A percentile compares a stretch with the other conserved stretches of the same genome.
Conservation (phyloP, 352 stramenopile genomes). For the Phytophthora brassicae region DNA sequence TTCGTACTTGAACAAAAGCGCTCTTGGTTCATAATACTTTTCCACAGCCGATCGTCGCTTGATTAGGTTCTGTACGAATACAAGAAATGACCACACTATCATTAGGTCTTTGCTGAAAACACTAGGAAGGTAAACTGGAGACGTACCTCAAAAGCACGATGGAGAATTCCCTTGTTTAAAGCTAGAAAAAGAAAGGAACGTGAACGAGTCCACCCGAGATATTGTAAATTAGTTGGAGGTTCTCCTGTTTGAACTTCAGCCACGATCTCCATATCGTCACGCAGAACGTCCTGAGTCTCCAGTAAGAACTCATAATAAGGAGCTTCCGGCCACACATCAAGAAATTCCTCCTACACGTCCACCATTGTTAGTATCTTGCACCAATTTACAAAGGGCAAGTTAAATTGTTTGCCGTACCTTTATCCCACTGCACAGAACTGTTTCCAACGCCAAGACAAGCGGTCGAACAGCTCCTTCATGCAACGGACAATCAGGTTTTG, state of each 20-base stretch:
- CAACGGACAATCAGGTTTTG: slow-evolving; percentile 63
- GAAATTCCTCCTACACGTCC: slow-evolving; percentile 37
- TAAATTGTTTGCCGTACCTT: slow-evolving; percentile 36
- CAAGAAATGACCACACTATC: too few relatives aligned
- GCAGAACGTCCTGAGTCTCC: slow-evolving; percentile 56
- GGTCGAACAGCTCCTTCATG: slow-evolving; percentile 68
- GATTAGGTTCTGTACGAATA: slow-evolving; percentile 52
- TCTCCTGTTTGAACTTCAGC: slow-evolving; percentile 43
- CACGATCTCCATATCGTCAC: slow-evolving; percentile 73
- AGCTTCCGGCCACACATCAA: slow-evolving; percentile 63
- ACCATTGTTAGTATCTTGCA: neutral
- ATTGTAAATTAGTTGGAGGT: slow-evolving; percentile 38
- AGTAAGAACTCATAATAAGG: slow-evolving; percentile 74
- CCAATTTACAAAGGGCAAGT: neutral
- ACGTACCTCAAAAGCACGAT: slow-evolving; percentile 67
- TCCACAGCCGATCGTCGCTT: slow-evolving; percentile 66
- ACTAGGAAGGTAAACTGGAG: too few relatives aligned
- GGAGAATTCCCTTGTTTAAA: slow-evolving; percentile 78
- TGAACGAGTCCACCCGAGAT: slow-evolving; percentile 68
- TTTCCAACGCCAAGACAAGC: slow-evolving; percentile 66
- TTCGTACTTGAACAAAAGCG: slow-evolving; percentile 69
- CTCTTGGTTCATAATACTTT: slow-evolving; percentile 59
- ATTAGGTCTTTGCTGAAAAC: neutral
- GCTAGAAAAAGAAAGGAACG: slow-evolving; percentile 64
- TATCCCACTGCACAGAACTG: slow-evolving; percentile 64